Conservation (phyloP, 2,329 filamentous ascomycete species). For the Davidsoniella virescens region DNA sequence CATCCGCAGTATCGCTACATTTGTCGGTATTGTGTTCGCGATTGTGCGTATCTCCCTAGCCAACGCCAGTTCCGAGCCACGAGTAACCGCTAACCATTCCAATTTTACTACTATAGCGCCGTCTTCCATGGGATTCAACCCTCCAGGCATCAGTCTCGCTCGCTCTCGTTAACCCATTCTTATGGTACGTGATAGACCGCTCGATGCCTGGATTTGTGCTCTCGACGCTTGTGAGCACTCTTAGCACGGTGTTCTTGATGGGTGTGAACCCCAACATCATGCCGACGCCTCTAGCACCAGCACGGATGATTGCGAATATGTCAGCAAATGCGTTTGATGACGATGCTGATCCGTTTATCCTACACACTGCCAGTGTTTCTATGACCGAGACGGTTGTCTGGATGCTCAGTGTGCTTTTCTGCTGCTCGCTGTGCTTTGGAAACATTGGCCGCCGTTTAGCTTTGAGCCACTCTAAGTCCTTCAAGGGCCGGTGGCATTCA, state of each 20-base stretch:
- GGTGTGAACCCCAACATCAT: conserved; percentile 64
- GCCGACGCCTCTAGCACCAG: conserved; percentile 41
- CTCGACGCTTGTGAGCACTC: conserved; percentile 54
- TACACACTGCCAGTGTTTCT: conserved; percentile 43
- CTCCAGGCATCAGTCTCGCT: conserved; percentile 85
- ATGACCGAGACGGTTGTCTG: conserved; percentile 62
- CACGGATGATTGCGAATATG: conserved; percentile 15
- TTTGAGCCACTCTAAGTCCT: conserved; percentile 27
- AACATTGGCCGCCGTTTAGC: conserved; percentile 77
- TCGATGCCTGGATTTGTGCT: conserved; percentile 72
- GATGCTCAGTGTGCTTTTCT: conserved; percentile 88
- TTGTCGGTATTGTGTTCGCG: conserved; percentile 44
- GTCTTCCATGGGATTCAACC: conserved; percentile 81
- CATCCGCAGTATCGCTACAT: conserved; percentile 41
- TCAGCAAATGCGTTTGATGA: conserved; percentile 11
- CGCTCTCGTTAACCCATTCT: conserved; percentile 74
- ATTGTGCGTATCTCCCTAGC: conserved; percentile 41
- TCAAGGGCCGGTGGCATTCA: conserved; percentile 26
- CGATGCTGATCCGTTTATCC: conserved; percentile 25
- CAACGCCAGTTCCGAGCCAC: background rate
- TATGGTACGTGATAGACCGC: conserved; percentile 94
- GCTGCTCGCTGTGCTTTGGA: conserved; percentile 87
- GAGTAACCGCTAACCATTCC: background rate
- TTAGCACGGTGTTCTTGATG: conserved; percentile 59
- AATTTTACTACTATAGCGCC: background rate